Evolutionary conservation across 345 rosid species (phyloP).

Genomic region (Euclidium syriacum): DNA sequence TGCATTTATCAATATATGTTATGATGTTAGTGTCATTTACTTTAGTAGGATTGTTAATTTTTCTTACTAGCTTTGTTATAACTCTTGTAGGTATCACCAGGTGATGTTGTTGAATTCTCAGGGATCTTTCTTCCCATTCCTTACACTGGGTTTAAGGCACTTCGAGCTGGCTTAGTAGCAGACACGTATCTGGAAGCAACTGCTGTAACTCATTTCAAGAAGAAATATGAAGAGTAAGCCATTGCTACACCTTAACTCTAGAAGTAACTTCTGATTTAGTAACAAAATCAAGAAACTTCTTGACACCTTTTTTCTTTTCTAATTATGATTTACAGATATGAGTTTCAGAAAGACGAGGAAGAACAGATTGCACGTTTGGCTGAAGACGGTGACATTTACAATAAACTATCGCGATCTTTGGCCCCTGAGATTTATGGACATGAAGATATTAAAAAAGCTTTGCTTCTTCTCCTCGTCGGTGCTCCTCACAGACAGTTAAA

Average conservation of each 20-base stretch:
- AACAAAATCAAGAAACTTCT: slow-evolving; percentile 2
- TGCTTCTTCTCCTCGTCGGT: slow-evolving; percentile 93
- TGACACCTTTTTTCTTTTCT: neutral
- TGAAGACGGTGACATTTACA: slow-evolving; percentile 96
- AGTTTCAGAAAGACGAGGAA: slow-evolving; percentile 81
- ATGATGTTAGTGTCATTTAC: neutral
- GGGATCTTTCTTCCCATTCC: slow-evolving; percentile 98
- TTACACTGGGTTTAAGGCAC: slow-evolving; percentile 86
- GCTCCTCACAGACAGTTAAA: slow-evolving; percentile 93
- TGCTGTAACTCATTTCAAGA: slow-evolving; percentile 90
- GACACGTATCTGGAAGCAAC: slow-evolving; percentile 92
- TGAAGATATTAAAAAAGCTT: slow-evolving; percentile 92
- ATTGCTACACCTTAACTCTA: neutral
- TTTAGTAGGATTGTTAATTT: neutral
- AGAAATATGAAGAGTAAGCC: slow-evolving; percentile 94
- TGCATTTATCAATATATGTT: neutral
- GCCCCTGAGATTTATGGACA: slow-evolving; percentile 99
- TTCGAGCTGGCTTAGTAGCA: slow-evolving; percentile 98
- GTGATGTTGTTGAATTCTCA: slow-evolving; percentile 94
- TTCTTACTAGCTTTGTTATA: neutral
- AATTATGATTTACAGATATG: slow-evolving; percentile 53
- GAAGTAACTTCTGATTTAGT: neutral
- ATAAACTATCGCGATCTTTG: slow-evolving; percentile 78
- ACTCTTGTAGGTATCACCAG: slow-evolving; percentile 73
- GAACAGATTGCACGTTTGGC: slow-evolving; percentile 80